Percentiles rank a stretch among this genome's conserved stretches.
Evolutionary conservation across 106 monocot genomes (phyloP).

Genomic region (Dendrobium chrysotoxum): DNA sequence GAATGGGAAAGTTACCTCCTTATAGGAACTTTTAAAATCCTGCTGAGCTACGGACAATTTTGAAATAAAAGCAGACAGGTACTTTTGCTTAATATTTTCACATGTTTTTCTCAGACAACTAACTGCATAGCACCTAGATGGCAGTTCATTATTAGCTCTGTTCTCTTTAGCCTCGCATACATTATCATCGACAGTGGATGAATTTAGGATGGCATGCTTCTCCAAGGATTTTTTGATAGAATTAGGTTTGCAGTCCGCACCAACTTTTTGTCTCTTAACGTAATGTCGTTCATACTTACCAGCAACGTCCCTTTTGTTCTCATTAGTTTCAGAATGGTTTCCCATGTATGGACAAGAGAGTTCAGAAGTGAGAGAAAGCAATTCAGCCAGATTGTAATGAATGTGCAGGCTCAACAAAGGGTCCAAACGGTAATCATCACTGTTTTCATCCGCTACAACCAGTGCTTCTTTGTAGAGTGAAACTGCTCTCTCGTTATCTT

Average conservation of each 20-base stretch:
- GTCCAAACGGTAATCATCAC: conserved; percentile 71
- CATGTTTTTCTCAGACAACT: conserved; percentile 54
- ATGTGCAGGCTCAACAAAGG: conserved; percentile 91
- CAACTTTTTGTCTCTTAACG: conserved; percentile 48
- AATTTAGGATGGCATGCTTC: conserved; percentile 6
- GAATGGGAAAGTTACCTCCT: conserved; percentile 40
- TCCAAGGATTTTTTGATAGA: conserved; percentile 6
- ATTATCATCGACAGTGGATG: conserved; percentile 7
- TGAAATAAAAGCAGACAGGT: conserved; percentile 54
- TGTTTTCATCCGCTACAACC: conserved; percentile 56
- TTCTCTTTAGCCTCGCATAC: conserved; percentile 5
- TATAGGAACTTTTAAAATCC: conserved; percentile 50
- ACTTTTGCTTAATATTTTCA: conserved; percentile 69
- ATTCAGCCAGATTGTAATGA: conserved; percentile 79
- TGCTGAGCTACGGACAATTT: conserved; percentile 62
- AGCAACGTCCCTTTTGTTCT: conserved; percentile 17
- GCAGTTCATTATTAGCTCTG: conserved; percentile 20
- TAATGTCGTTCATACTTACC: conserved; percentile 27
- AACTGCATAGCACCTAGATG: conserved; percentile 36
- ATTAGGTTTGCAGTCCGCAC: conserved; percentile 10
- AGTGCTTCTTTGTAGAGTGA: conserved; percentile 80
- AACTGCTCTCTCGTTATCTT: conserved; percentile 40
- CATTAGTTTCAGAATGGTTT: conserved; percentile 23
- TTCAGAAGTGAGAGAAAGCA: conserved; percentile 39
- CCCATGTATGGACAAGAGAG: conserved; percentile 21